Evolutionary conservation across 805 yeast species (phyloP).

Genomic region (Komagataella pseudopastoris): DNA sequence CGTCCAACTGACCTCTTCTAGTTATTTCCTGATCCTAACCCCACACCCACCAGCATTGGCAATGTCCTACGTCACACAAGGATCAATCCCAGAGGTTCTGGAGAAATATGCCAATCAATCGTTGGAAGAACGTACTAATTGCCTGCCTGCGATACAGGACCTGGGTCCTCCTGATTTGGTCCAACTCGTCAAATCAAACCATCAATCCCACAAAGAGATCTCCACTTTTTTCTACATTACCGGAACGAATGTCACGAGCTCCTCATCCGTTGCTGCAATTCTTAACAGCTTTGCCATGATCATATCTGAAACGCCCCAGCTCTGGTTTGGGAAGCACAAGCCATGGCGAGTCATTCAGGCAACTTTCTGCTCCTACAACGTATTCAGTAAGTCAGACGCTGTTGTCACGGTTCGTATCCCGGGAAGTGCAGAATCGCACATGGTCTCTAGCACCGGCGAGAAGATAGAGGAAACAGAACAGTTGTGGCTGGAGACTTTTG

Average conservation of each 20-base stretch:
- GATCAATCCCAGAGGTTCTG: conserved; percentile 52
- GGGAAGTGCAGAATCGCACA: conserved; percentile 49
- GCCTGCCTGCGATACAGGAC: conserved; percentile 45
- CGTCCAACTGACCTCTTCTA: background rate
- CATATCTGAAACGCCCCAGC: conserved; percentile 47
- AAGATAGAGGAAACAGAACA: conserved; percentile 41
- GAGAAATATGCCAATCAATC: conserved; percentile 39
- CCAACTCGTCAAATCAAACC: conserved; percentile 26
- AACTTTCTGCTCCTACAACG: conserved; percentile 53
- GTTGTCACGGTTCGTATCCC: conserved; percentile 65
- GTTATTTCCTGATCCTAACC: background rate
- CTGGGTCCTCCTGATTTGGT: conserved; percentile 65
- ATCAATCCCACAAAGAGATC: conserved; percentile 32
- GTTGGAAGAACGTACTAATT: conserved; percentile 47
- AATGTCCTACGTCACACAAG: conserved; percentile 32
- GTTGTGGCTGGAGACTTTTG: conserved; percentile 49
- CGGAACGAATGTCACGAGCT: conserved; percentile 64
- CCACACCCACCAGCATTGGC: background rate
- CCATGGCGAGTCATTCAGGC: conserved; percentile 61
- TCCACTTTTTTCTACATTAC: conserved; percentile 65
- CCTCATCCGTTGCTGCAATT: conserved; percentile 69
- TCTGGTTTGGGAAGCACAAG: conserved; percentile 71
- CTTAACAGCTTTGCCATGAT: conserved; percentile 54
- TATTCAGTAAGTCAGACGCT: conserved; percentile 50
- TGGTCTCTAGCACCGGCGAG: conserved; percentile 25